Base-by-base conservation (phyloP, 2,329 filamentous ascomycete species). In the Epichloe coenophiala region DNA sequence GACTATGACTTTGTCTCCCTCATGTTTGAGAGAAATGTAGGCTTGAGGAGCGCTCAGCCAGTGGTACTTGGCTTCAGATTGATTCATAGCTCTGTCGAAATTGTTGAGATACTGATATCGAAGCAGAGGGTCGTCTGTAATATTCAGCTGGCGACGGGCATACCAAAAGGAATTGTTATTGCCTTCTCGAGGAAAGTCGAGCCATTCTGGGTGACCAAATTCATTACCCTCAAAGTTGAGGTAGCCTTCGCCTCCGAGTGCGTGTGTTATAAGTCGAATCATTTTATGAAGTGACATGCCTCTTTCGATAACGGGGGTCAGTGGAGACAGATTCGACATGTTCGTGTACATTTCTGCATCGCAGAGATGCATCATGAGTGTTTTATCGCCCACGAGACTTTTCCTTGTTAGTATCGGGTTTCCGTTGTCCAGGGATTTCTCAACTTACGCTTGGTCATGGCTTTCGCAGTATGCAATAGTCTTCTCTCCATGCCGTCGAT, bases 211-310 rank as follows among this genome's bases (percentile, higher is more conserved):
- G 64, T 98, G 93, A 1, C 93, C 93, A 62, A 98, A 98, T 68
- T 98, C 93, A 68, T 98, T 98, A 54, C 93, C 93, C 70, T 96
- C 90, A 60, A 98, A 98, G 72, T 97, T 98, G 49, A 98, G 84
- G 63, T 95, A 98, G 39, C 91, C 93, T 68, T 98, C 93, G 50
- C 93, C 93, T 53, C 93, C 93, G 15, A 98, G 78, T 40, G 77
- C 80, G 64, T 98, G 91, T 1, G 93, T 97, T 56, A 98, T 73
- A 15, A 98, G 80, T 13, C 93, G 86, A 61, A 98, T 96, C 85
- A 98, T 85, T 74, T 98, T 98, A 77, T 98, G 93, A 38, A 98
- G 73, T 4, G 87, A 80, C 73, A 98, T 85, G 50, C 93, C 93
- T 47, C 93, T 83, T 60, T 94, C 84, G 64, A 98, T 95, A 55